Evolutionary conservation across 2,329 filamentous ascomycete species (phyloP).

Genomic region (Ceratocystis lukuohia): DNA sequence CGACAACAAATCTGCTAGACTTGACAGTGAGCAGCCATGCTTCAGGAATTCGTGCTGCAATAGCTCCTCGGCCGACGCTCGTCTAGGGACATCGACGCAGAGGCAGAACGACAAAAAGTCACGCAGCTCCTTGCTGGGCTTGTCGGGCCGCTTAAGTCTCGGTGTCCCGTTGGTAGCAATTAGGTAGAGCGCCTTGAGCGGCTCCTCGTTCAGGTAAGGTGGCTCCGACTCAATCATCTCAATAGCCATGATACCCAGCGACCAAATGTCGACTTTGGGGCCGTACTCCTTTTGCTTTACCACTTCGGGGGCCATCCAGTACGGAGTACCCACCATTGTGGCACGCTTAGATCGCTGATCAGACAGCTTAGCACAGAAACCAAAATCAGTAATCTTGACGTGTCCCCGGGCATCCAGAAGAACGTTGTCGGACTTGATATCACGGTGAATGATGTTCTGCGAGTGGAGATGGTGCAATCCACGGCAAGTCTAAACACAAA

Average conservation of each 20-base stretch:
- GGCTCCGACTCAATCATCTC: slow-evolving; percentile 99
- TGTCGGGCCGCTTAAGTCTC: slow-evolving; percentile 93
- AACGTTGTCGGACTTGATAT: slow-evolving; percentile 99
- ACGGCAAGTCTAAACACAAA: slow-evolving; percentile 62
- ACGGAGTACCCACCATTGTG: slow-evolving; percentile 97
- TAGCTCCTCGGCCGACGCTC: slow-evolving; percentile 82
- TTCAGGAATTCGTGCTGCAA: slow-evolving; percentile 88
- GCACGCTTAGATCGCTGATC: slow-evolving; percentile 94
- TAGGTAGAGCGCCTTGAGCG: slow-evolving; percentile 88
- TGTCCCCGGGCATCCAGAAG: slow-evolving; percentile 86
- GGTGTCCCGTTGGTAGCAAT: slow-evolving; percentile 98
- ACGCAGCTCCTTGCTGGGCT: slow-evolving; percentile 94
- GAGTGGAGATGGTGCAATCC: slow-evolving; percentile 87
- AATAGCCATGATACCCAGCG: slow-evolving; percentile 97
- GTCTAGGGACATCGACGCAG: slow-evolving; percentile 89
- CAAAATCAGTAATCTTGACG: slow-evolving; percentile 98
- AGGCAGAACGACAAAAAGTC: slow-evolving; percentile 92
- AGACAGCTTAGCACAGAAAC: slow-evolving; percentile 96
- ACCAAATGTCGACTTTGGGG: slow-evolving; percentile 98
- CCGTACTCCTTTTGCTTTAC: slow-evolving; percentile 99
- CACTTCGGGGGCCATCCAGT: slow-evolving; percentile 99
- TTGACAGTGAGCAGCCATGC: slow-evolving; percentile 71
- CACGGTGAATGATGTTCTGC: slow-evolving; percentile 95
- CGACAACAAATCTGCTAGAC: slow-evolving; percentile 72
- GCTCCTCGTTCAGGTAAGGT: slow-evolving; percentile 94